A percentile compares a stretch with the other conserved stretches of the same genome.
phyloP scores from a whole-genome alignment of 306 rosid species.

The Senna tora region DNA sequence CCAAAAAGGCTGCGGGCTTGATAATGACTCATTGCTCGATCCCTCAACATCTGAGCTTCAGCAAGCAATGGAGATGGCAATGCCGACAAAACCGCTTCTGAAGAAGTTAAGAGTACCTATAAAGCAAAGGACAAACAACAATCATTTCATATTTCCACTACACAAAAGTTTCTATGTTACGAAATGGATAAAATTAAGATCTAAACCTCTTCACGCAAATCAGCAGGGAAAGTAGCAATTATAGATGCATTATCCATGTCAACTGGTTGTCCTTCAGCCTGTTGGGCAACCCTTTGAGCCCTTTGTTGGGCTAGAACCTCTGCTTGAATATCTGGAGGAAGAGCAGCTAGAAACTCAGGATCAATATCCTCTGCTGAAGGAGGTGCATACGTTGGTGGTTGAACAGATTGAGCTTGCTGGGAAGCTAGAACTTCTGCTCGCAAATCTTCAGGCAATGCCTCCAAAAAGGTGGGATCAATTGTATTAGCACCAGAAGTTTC shows the following conservation, averaged over 20 bases:
- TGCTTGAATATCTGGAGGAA: conserved; percentile 97
- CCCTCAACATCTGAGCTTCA: conserved; percentile 97
- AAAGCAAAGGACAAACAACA: conserved; percentile 32
- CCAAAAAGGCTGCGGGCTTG: conserved; percentile 93
- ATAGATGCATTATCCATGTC: conserved; percentile 99
- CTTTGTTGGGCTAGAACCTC: conserved; percentile 98
- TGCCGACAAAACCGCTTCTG: conserved; percentile 96
- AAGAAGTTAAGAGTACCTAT: conserved; percentile 95
- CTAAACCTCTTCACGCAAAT: conserved; percentile 96
- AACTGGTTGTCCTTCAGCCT: conserved; percentile 98
- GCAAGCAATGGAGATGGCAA: conserved; percentile 92
- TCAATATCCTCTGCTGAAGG: conserved; percentile 95
- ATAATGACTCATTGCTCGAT: conserved; percentile 97
- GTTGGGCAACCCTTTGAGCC: conserved; percentile 90
- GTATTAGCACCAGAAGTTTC: conserved; percentile 84
- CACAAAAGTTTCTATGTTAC: conserved; percentile 30
- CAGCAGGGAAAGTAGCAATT: conserved; percentile 98
- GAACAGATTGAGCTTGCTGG: conserved; percentile 95
- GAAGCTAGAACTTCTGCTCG: conserved; percentile 97
- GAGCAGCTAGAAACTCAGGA: conserved; percentile 98
- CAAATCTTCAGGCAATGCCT: conserved; percentile 95
- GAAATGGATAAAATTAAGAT: conserved; percentile 31
- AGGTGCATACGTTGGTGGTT: conserved; percentile 83
- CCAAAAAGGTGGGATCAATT: conserved; percentile 96
- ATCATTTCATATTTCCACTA: conserved; percentile 25